phyloP scores from a whole-genome alignment of 2,329 filamentous ascomycete species.

The Fusarium pseudograminearum region DNA sequence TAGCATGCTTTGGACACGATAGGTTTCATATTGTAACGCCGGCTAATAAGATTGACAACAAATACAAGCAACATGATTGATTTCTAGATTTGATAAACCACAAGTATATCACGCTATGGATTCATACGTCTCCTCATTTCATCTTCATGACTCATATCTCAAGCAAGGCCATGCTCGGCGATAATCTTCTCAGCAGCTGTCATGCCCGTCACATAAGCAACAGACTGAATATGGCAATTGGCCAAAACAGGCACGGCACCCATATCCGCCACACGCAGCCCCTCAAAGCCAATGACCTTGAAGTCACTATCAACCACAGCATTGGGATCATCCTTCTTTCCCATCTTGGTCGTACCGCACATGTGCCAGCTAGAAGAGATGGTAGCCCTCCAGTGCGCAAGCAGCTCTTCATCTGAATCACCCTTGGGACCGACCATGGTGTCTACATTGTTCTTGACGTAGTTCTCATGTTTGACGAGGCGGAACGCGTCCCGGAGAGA shows the following conservation, averaged over 20 bases:
- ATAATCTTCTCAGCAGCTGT: constrained; percentile 61
- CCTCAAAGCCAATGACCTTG: constrained; percentile 35
- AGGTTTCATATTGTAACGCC: too few species aligned
- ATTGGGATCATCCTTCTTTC: constrained; percentile 55
- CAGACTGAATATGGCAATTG: constrained; percentile 64
- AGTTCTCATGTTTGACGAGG: constrained; percentile 56
- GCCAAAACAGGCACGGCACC: constrained; percentile 52
- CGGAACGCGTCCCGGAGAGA: constrained; percentile 58
- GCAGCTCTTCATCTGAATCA: constrained; percentile 66
- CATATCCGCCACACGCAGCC: constrained; percentile 41
- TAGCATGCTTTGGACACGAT: too few species aligned
- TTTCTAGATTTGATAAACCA: not conserved
- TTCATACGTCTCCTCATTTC: too few species aligned
- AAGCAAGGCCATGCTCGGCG: constrained; percentile 29
- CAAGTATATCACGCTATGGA: not conserved
- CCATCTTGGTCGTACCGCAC: constrained; percentile 70
- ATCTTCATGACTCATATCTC: not conserved
- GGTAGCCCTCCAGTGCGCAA: constrained; percentile 58
- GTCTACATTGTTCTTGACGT: constrained; percentile 58
- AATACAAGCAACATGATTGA: too few species aligned
- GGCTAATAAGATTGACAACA: too few species aligned
- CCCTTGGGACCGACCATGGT: constrained; percentile 58
- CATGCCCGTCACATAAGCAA: constrained; percentile 65
- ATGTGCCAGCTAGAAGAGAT: constrained; percentile 65
- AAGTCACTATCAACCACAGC: constrained; percentile 60